These are phyloP conservation scores for Aspergillus pseudoviridinutans DNA, from an alignment of 2,329 filamentous ascomycete genomes.

Conservation along the genomic window DNA sequence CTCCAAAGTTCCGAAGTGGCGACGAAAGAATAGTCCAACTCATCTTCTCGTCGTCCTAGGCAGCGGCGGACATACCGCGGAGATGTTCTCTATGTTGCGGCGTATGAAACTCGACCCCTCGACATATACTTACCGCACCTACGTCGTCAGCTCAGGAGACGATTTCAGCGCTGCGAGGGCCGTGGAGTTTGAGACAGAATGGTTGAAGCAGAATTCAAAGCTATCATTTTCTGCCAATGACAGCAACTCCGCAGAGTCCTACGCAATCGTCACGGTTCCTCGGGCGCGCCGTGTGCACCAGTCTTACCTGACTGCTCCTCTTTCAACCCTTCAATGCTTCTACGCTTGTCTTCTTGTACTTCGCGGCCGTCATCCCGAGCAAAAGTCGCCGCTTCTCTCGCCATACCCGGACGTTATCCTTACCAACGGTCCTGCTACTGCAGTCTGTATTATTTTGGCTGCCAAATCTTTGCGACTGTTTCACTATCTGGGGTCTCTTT, in stretches of 20 bases:
- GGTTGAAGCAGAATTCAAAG: conserved; percentile 10
- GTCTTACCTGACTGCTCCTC: conserved; percentile 66
- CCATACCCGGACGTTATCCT: conserved; percentile 70
- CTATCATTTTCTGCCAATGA: conserved; percentile 4
- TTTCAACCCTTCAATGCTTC: conserved; percentile 65
- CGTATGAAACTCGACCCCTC: conserved; percentile 45
- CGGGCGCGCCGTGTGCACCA: conserved; percentile 82
- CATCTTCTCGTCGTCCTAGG: conserved; percentile 81
- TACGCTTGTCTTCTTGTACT: conserved; percentile 58
- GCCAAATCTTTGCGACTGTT: conserved; percentile 54
- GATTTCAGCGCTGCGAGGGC: conserved; percentile 63
- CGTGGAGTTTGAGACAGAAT: conserved; percentile 57
- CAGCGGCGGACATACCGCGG: conserved; percentile 88
- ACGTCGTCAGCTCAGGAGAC: conserved; percentile 76
- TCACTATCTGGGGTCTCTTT: conserved; percentile 20
- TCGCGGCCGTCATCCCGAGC: conserved; percentile 32
- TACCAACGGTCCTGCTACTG: conserved; percentile 85
- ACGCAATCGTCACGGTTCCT: conserved; percentile 64
- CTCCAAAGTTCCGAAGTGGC: conserved; percentile 25
- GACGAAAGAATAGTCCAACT: conserved; percentile 33
- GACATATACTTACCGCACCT: conserved; percentile 66
- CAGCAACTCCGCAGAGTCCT: conserved; percentile 36
- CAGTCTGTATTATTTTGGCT: conserved; percentile 67
- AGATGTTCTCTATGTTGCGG: conserved; percentile 85
- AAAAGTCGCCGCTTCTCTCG: conserved; percentile 23